A percentile compares a stretch with the other conserved stretches of the same genome.
Evolutionary conservation across 1,139 yeast species (phyloP).

Genomic region (Hansenula sp.): DNA sequence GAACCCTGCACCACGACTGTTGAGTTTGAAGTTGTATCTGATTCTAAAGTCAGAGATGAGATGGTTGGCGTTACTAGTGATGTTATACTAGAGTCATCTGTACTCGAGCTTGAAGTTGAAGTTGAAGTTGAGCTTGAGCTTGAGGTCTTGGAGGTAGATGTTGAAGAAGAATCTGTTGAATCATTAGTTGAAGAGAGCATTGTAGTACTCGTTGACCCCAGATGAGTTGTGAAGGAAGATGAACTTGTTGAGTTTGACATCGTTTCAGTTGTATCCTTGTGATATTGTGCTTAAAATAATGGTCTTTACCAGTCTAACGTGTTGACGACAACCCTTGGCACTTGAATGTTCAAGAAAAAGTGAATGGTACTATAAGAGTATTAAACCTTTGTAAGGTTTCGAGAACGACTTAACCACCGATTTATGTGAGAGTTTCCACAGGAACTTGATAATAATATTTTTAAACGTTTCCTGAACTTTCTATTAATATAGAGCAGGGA

Average conservation of each 20-base stretch:
- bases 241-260: slow-evolving; percentile 1
- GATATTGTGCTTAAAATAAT: too few relatives aligned
- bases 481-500: too few relatives aligned
- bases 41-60: background rate
- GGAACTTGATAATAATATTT: too few relatives aligned
- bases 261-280: background rate
- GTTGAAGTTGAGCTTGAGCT: background rate
- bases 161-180: background rate
- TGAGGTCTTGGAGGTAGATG: background rate
- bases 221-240: background rate
- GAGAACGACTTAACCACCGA: too few relatives aligned
- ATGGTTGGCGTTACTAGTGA: background rate
- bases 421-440: too few relatives aligned
- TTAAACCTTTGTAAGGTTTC: too few relatives aligned
- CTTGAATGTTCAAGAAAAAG: too few relatives aligned
- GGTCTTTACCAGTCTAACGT: too few relatives aligned
- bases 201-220: slow-evolving; percentile 4
- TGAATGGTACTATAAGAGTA: too few relatives aligned
- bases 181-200: background rate
- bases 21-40: background rate
- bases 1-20: background rate
- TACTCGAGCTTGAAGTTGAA: background rate
- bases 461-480: too few relatives aligned
- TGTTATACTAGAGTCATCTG: background rate
- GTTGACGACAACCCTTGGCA: too few relatives aligned